phyloP scores from a whole-genome alignment of 208 protist genomes.

The Herpetomonas samuelpessoai region DNA sequence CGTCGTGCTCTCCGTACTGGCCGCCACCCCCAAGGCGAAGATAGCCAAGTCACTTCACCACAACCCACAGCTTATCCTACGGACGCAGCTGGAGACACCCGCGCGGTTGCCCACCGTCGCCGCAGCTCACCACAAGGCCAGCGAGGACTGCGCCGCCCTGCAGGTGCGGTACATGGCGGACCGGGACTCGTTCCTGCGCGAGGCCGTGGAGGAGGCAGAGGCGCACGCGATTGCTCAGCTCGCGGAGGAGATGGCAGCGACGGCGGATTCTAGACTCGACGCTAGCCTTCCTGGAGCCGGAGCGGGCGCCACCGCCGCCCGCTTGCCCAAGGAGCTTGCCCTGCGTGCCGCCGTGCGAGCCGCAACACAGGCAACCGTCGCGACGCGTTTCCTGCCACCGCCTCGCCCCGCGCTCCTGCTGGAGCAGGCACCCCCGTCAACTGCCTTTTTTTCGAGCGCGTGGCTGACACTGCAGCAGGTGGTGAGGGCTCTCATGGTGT shows the following conservation, averaged over 20 bases:
- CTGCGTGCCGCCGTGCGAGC: slow-evolving; percentile 6
- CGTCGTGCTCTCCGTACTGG: slow-evolving; percentile 51
- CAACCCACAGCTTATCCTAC: not conserved
- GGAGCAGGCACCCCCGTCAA: not conserved
- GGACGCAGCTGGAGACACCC: not conserved
- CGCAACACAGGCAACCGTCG: slow-evolving; percentile 1
- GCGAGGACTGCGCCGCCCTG: slow-evolving; percentile 4
- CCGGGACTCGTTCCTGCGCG: slow-evolving; percentile 27
- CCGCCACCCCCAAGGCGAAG: not conserved
- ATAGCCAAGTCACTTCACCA: not conserved
- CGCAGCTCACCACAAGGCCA: not conserved
- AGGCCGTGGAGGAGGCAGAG: slow-evolving; percentile 28
- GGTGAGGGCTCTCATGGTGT: not conserved
- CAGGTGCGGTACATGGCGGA: slow-evolving; percentile 29
- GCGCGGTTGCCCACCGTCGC: slow-evolving; percentile 4
- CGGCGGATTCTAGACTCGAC: no score
- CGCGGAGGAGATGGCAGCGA: not conserved
- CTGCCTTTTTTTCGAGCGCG: slow-evolving; percentile 1
- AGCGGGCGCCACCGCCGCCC: not conserved
- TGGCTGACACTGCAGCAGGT: slow-evolving; percentile 9
- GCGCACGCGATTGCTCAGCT: slow-evolving; percentile 3
- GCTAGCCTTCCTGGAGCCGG: no score
- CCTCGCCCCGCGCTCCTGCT: slow-evolving; percentile 3
- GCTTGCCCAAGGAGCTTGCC: slow-evolving; percentile 8
- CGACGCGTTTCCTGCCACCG: not conserved